A percentile compares a stretch with the other conserved stretches of the same genome.
These are phyloP conservation scores for Hymenoscyphus occultus DNA, from an alignment of 2,329 filamentous ascomycete species.

Conservation along the genomic window DNA sequence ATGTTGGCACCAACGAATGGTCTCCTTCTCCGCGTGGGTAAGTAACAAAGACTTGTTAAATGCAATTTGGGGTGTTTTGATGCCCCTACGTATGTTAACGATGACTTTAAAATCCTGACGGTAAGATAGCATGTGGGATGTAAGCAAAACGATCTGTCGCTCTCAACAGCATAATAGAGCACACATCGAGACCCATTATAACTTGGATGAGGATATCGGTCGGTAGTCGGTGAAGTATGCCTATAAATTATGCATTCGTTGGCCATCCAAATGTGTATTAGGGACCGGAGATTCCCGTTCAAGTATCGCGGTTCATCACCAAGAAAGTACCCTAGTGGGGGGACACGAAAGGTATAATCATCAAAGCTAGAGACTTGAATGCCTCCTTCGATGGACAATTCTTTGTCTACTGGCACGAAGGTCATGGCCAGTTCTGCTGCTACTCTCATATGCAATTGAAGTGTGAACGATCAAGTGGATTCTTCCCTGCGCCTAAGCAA, in stretches of 20 bases:
- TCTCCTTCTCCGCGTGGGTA: background rate
- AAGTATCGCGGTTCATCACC: background rate
- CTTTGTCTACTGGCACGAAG: background rate
- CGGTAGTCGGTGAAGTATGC: background rate
- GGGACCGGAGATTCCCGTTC: background rate
- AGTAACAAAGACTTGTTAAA: background rate
- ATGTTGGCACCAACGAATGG: background rate
- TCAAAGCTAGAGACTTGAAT: background rate
- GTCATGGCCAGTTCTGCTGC: background rate
- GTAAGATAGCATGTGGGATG: background rate
- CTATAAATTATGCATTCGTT: background rate
- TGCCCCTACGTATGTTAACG: background rate
- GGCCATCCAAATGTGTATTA: background rate
- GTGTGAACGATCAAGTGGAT: too few species aligned
- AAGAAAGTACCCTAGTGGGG: background rate
- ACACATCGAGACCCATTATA: background rate
- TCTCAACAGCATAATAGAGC: background rate
- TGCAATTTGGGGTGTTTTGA: background rate
- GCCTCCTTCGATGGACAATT: background rate
- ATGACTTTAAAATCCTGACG: background rate
- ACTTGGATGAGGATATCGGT: background rate
- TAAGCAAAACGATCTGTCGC: background rate
- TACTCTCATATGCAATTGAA: background rate
- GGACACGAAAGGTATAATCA: background rate
- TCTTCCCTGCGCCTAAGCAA: too few species aligned